Evolutionary conservation across 139 green algal species (phyloP).

Genomic region (Monoraphidium neglectum): DNA sequence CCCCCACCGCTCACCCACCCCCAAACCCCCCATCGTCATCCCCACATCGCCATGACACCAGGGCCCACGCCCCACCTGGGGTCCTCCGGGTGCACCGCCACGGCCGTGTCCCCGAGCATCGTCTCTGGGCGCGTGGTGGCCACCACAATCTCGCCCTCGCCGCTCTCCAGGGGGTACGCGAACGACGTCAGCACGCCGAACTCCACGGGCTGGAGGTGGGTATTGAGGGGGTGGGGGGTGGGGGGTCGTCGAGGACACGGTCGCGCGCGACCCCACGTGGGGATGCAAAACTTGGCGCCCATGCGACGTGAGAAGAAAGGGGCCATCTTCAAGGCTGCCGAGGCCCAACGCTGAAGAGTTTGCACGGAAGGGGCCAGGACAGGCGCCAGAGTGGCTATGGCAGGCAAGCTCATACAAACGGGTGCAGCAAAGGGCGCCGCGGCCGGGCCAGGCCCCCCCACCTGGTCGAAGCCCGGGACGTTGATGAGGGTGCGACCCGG

Average conservation of each 20-base stretch:
- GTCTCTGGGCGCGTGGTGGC: constrained; percentile 95
- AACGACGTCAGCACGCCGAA: constrained; percentile 97
- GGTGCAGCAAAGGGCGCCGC: too few relatives aligned
- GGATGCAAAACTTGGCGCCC: too few relatives aligned
- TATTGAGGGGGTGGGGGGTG: too few relatives aligned
- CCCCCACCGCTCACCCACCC: too few relatives aligned
- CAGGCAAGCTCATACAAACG: not conserved
- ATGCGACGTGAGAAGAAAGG: too few relatives aligned
- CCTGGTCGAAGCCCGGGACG: constrained; percentile 63
- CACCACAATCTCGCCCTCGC: constrained; percentile 79
- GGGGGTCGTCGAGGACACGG: too few relatives aligned
- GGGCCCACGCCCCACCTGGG: constrained; percentile 29
- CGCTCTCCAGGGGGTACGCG: constrained; percentile 91
- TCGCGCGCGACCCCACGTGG: too few relatives aligned
- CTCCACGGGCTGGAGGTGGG: constrained; percentile 84
- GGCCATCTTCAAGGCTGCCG: too few relatives aligned
- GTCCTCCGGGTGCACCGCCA: constrained; percentile 96
- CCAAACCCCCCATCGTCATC: too few relatives aligned
- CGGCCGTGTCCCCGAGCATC: constrained; percentile 95
- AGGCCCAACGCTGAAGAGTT: too few relatives aligned
- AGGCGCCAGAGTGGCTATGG: too few relatives aligned
- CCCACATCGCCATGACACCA: too few relatives aligned
- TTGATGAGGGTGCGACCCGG: constrained; percentile 70
- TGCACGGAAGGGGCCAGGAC: constrained; percentile 29
- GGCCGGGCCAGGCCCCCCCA: not conserved